Conservation (phyloP, 106 monocot species). For the Platanthera guangdongensis region DNA sequence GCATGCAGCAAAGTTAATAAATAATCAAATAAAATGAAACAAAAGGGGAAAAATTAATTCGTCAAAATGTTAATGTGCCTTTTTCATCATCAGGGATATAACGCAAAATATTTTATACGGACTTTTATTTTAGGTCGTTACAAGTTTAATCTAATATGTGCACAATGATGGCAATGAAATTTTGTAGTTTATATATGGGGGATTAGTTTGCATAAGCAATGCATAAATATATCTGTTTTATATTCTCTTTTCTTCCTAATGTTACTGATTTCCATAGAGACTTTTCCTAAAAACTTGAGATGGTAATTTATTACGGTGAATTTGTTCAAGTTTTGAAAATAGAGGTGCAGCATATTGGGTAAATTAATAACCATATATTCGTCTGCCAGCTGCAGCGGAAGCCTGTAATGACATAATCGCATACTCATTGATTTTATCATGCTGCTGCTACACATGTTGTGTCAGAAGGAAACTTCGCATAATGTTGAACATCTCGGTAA, state of each 20-base stretch:
- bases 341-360: neutral
- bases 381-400: slow-evolving; percentile 59
- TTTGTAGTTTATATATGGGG: neutral
- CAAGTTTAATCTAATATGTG: neutral
- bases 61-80: no score
- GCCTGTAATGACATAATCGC: slow-evolving; percentile 91
- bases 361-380: neutral
- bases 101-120: no score
- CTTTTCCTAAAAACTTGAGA: neutral
- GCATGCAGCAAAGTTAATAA: no score
- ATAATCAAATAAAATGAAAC: no score
- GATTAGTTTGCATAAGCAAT: neutral
- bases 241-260: neutral
- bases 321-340: neutral
- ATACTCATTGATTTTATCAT: slow-evolving; percentile 76
- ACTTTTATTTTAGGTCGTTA: no score
- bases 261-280: neutral
- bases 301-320: neutral
- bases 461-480: slow-evolving; percentile 69
- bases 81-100: no score
- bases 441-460: slow-evolving; percentile 93
- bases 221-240: neutral
- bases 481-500: slow-evolving; percentile 48
- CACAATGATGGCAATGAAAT: neutral
- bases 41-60: no score